Percentiles rank a stretch among this genome's conserved stretches.
Evolutionary conservation across 1,284 basidiomycete genomes (phyloP).

Genomic region (Apiotrichum porosum): DNA sequence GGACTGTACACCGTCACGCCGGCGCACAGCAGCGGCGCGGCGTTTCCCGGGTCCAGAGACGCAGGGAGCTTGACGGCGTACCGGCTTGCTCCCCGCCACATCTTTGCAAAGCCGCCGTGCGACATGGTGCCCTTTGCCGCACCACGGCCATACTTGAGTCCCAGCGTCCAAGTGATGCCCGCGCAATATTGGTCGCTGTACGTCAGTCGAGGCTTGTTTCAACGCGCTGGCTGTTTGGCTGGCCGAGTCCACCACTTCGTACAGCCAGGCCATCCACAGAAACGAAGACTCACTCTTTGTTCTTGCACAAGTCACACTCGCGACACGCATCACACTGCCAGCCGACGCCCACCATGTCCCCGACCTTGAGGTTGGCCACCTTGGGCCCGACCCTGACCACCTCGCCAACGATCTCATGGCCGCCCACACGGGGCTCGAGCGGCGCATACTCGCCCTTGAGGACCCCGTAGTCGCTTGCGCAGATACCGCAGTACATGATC

Average conservation of each 20-base stretch:
- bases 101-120: constrained; percentile 49
- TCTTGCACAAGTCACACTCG: constrained; percentile 48
- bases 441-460: constrained; percentile 17
- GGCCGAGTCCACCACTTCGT: constrained; percentile 52
- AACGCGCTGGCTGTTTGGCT: constrained; percentile 21
- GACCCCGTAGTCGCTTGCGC: constrained; percentile 13
- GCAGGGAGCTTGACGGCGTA: constrained; percentile 64
- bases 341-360: constrained; percentile 53
- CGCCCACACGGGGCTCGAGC: constrained; percentile 11
- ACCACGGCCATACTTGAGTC: constrained; percentile 5
- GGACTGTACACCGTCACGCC: constrained; percentile 51
- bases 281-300: constrained; percentile 41
- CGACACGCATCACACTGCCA: constrained; percentile 51
- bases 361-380: constrained; percentile 31
- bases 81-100: constrained; percentile 45
- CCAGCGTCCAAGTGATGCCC: constrained; percentile 3
- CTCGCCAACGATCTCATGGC: constrained; percentile 33
- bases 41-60: constrained; percentile 54
- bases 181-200: constrained; percentile 4
- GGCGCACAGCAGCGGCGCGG: constrained; percentile 50
- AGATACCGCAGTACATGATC: constrained; percentile 17
- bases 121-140: constrained; percentile 26
- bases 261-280: constrained; percentile 52
- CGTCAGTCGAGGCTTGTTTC: not conserved
- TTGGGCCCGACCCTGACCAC: constrained; percentile 26